Evolutionary conservation across 2,329 filamentous ascomycete species (phyloP).

Genomic region (Didymella arachidicola): DNA sequence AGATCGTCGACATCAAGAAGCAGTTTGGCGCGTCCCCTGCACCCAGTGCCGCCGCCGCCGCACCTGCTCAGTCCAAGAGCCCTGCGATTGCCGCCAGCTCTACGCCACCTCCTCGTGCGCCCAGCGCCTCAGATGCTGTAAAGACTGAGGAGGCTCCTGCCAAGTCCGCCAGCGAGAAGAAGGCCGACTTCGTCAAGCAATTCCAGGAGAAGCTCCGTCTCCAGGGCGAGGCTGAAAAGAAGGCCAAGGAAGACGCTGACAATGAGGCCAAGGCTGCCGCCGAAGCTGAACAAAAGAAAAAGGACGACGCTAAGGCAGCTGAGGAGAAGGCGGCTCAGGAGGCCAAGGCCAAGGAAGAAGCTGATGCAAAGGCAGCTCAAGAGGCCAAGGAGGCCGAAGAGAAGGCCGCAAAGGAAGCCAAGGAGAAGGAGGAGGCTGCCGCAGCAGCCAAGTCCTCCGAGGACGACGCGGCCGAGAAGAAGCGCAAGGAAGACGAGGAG

Average conservation of each 20-base stretch:
- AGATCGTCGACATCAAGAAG: slow-evolving; percentile 70
- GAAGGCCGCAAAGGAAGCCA: slow-evolving; percentile 43
- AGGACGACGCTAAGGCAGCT: slow-evolving; percentile 50
- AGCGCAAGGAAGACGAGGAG: slow-evolving; percentile 53
- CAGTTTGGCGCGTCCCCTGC: slow-evolving; percentile 53
- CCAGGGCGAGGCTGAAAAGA: slow-evolving; percentile 66
- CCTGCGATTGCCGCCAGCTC: slow-evolving; percentile 74
- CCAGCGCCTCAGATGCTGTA: slow-evolving; percentile 67
- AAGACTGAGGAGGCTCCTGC: slow-evolving; percentile 71
- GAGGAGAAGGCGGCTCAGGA: slow-evolving; percentile 53
- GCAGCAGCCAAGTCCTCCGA: slow-evolving; percentile 55
- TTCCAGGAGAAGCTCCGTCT: slow-evolving; percentile 63
- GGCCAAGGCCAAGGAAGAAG: slow-evolving; percentile 43
- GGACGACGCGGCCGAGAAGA: slow-evolving; percentile 45
- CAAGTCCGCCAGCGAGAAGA: slow-evolving; percentile 80
- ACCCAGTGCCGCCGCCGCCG: slow-evolving; percentile 47
- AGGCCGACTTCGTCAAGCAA: slow-evolving; percentile 69
- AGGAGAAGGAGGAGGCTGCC: slow-evolving; percentile 53
- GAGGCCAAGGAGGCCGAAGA: slow-evolving; percentile 39
- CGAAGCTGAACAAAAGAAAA: slow-evolving; percentile 62
- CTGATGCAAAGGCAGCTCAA: slow-evolving; percentile 24
- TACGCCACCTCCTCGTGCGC: slow-evolving; percentile 73
- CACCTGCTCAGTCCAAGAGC: slow-evolving; percentile 63
- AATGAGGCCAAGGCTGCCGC: slow-evolving; percentile 53
- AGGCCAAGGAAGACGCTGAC: slow-evolving; percentile 56